phyloP scores from a whole-genome alignment of 2,329 filamentous ascomycete species.

The Calonectria henricotiae region DNA sequence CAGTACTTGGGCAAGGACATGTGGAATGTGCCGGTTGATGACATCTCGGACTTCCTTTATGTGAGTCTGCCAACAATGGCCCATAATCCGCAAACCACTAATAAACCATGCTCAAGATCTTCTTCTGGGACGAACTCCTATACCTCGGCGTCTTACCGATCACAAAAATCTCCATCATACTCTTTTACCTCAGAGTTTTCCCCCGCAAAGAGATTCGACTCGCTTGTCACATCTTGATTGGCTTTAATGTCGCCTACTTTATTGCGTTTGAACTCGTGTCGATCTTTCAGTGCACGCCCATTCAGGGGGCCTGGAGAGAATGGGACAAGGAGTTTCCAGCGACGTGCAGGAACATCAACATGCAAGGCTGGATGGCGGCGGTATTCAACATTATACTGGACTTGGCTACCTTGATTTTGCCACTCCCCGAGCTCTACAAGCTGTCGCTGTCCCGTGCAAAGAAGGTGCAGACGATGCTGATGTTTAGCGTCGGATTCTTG shows the following conservation, averaged over 20 bases:
- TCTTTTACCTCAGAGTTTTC: conserved; percentile 37
- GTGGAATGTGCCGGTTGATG: conserved; percentile 31
- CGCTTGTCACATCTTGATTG: conserved; percentile 41
- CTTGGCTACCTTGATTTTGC: conserved; percentile 64
- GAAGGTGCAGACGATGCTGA: conserved; percentile 61
- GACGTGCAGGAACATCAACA: conserved; percentile 65
- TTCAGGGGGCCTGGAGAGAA: conserved; percentile 65
- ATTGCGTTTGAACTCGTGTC: conserved; percentile 54
- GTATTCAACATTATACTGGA: conserved; percentile 67
- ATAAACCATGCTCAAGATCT: conserved; percentile 11
- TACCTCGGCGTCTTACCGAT: conserved; percentile 31
- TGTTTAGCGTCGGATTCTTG: conserved; percentile 63
- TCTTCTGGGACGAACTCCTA: conserved; percentile 35
- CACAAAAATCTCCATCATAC: conserved; percentile 36
- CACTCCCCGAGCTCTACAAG: conserved; percentile 59
- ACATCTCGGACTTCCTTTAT: conserved; percentile 28
- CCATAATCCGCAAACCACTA: background rate
- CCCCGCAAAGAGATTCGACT: conserved; percentile 13
- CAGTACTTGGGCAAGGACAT: conserved; percentile 31
- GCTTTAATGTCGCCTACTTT: conserved; percentile 42
- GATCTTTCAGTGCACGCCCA: conserved; percentile 66
- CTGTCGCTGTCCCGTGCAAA: conserved; percentile 61
- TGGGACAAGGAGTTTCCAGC: conserved; percentile 65
- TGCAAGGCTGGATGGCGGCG: conserved; percentile 66
- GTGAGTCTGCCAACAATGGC: conserved; percentile 6